phyloP scores from a whole-genome alignment of 345 rosid species.

The Cardamine chenopodiifolia region DNA sequence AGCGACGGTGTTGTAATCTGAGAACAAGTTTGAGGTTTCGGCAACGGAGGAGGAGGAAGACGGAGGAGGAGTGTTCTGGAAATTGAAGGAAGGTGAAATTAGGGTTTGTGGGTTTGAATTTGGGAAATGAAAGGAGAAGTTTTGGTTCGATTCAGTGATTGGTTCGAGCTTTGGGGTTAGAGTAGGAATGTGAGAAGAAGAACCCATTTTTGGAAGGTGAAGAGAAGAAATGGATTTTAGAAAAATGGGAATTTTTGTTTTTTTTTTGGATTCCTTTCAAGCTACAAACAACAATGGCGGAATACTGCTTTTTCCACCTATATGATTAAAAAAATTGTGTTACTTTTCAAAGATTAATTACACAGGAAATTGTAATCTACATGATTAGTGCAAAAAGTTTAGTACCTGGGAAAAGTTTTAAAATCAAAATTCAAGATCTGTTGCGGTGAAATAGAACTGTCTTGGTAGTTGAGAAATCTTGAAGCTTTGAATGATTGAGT shows the following conservation, averaged over 20 bases:
- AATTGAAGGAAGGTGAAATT: not conserved
- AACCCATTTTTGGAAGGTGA: not conserved
- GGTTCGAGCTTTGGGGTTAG: conserved; percentile 14
- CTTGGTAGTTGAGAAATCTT: not conserved
- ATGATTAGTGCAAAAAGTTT: not conserved
- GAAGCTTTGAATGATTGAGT: not conserved
- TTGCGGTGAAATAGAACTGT: not conserved
- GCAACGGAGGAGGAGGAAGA: not conserved
- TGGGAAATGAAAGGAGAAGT: conserved; percentile 16
- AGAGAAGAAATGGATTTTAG: not conserved
- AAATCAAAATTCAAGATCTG: not conserved
- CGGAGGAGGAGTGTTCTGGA: not conserved
- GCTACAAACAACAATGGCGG: not conserved
- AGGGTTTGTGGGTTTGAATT: conserved; percentile 38
- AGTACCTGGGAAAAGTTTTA: not conserved
- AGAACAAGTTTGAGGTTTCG: conserved; percentile 36
- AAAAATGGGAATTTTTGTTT: too few relatives aligned
- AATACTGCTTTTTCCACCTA: too few relatives aligned
- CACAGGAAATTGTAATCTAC: not conserved
- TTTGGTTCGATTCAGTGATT: conserved; percentile 10
- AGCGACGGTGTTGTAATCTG: conserved; percentile 57
- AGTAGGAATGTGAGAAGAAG: not conserved
- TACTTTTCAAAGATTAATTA: not conserved
- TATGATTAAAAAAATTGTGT: too few relatives aligned
- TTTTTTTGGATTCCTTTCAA: not conserved